Evolutionary conservation across 495 filamentous ascomycete species (phyloP), one percentile per base, ranked within the genome.

Genomic region (Tuber umbilicatum): DNA sequence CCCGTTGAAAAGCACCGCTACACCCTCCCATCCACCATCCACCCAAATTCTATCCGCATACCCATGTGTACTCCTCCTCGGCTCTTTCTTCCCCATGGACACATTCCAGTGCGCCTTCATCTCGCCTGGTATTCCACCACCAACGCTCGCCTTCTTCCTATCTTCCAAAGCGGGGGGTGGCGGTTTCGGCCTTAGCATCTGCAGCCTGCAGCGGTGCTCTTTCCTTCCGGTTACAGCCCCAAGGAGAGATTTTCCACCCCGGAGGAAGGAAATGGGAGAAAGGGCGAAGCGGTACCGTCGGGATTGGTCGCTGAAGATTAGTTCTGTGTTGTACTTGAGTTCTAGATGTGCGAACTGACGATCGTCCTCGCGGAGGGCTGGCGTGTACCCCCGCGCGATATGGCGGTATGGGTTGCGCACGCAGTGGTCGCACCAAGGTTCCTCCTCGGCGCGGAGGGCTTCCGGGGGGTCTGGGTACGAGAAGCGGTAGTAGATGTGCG

Each of bases 51-150:
- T 64, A 64, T 31, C 14, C 55, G 12, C 55, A 31, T 31, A 21
- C 55, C 55, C 27, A 12, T 64, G n/a, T 2, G 55, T 12, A 64
- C 12, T 64, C 27, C 55, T 16, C 27, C n/a, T 5, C 9, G 27
- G n/a, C 4, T 14, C 27, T 31, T 64, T 64, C 55, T 17, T 64
- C 27, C 55, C 55, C 55, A 64, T 64, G 14, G 55, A 64, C n/a
- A 31, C 9, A 64, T 64, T 10, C 55, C 55, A 64, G n/a, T 64
- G 27, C 12, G 55, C 55, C 27, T 64, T 64, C 12, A 64, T 31
- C 55, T 64, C 55, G n/a, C 55, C 55, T 5, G 55, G 55, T 64
- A 64, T 64, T 27, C 55, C 55, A 64, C 55, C 55, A 64, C 55
- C 27, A 64, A 64, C 55, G 55, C 55, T 64, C 55, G 55, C 27